Conservation (phyloP, 768 basidiomycete genomes). For the Rhizopogon vinicolor region DNA sequence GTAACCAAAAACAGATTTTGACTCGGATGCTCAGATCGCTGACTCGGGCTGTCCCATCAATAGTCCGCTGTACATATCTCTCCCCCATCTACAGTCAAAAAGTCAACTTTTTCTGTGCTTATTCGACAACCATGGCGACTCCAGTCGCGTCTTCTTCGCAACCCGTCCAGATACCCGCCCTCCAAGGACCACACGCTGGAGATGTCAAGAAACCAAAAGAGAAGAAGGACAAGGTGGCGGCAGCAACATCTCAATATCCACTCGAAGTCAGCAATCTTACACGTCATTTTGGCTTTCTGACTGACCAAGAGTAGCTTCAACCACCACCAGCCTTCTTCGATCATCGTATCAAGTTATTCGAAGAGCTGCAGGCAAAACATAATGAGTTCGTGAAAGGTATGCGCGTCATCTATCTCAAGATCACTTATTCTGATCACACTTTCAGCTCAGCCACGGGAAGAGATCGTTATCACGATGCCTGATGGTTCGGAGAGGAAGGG, state of each 20-base stretch:
- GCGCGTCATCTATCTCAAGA: not conserved
- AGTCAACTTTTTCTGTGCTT: conserved; percentile 10
- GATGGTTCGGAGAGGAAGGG: conserved; percentile 84
- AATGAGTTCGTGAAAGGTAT: conserved; percentile 76
- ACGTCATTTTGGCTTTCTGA: not conserved
- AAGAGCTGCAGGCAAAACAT: conserved; percentile 79
- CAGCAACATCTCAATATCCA: conserved; percentile 42
- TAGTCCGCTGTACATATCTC: conserved; percentile 19
- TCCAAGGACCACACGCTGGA: conserved; percentile 38
- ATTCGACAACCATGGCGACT: conserved; percentile 46
- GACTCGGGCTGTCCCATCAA: conserved; percentile 23
- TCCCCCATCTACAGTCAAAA: conserved; percentile 4
- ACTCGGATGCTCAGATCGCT: conserved; percentile 30
- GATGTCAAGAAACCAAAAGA: conserved; percentile 41
- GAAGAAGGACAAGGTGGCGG: conserved; percentile 33
- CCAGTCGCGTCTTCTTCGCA: conserved; percentile 53
- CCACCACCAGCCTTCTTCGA: conserved; percentile 87
- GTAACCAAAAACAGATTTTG: conserved; percentile 9
- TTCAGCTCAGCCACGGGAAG: conserved; percentile 70
- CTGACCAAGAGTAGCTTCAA: conserved; percentile 48
- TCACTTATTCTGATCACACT: conserved; percentile 1
- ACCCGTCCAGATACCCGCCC: conserved; percentile 41
- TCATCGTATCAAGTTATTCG: conserved; percentile 86
- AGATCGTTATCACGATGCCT: conserved; percentile 79
- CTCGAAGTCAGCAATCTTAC: conserved; percentile 48